Base-by-base conservation (phyloP, 2,329 filamentous ascomycete genomes). In the Coniochaeta prunicola region DNA sequence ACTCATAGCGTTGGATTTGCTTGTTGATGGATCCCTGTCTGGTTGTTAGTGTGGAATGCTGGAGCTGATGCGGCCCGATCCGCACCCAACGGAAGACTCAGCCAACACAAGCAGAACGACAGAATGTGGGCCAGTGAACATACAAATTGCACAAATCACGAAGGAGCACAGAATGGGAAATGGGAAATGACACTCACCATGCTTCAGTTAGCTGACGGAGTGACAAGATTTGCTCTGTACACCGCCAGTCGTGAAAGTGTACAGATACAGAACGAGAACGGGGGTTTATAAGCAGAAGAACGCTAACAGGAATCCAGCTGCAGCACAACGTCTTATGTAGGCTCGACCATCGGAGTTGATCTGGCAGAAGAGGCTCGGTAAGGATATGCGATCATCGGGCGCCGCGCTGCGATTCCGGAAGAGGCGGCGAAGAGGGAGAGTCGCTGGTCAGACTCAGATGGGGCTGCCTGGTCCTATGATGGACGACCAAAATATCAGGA, bases 1-100 rank as follows among this genome's bases (percentile, higher is more conserved):
- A 75, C 69, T 85, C 84, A 71, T 80, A 84, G 21, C 83, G 81
- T 57, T 73, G 74, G 60, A 81, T 78, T 58, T 78, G 73, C 61
- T 73, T 76, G 66, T 79, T 80, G 63, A 78, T 74, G 59, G 77
- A 75, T 64, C 72, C 79, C 79, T 83, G 65, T 33, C 9, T 17
- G 17, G 9, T 34, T 55, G 53, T 55, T 55, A 55, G 53, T 30
- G 31, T 21, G 56, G 53, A 24, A 33, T 57, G 57, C 58, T 50
- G 45, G 26, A 50, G 21, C n/a, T 50, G 26, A 8, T 53, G 53
- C 53, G 53, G 53, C 53, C 53, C 53, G 53, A 55, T 55, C 53
- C 53, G 53, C 28, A 21, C 53, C 53, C 53, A 55, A 50, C 21
- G 45, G 17, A 50, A 30, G 21, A 50, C 13, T 2, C 24, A 50